phyloP scores from a whole-genome alignment of 768 basidiomycete genomes.

The Amanita molliuscula region DNA sequence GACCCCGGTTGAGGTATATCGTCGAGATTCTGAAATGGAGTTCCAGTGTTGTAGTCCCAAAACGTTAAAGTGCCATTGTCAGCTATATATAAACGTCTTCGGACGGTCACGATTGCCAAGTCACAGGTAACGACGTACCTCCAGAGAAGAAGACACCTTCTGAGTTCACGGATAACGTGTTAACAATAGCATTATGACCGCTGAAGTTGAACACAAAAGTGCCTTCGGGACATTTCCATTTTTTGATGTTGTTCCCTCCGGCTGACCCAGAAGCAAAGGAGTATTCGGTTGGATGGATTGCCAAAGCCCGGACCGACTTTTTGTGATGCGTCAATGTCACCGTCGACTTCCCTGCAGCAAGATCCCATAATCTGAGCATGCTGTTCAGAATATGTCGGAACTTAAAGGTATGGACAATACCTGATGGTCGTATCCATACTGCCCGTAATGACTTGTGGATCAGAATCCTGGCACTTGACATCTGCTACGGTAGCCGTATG shows the following conservation, averaged over 20 bases:
- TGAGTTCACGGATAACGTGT: slow-evolving; percentile 85
- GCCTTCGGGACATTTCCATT: slow-evolving; percentile 98
- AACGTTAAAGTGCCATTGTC: slow-evolving; percentile 88
- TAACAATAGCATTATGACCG: slow-evolving; percentile 97
- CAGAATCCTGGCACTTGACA: slow-evolving; percentile 93
- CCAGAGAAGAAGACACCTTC: slow-evolving; percentile 98
- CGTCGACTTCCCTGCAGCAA: slow-evolving; percentile 96
- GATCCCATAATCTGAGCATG: slow-evolving; percentile 75
- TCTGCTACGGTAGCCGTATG: slow-evolving; percentile 95
- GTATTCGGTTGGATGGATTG: slow-evolving; percentile 95
- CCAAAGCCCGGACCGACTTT: slow-evolving; percentile 89
- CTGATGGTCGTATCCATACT: slow-evolving; percentile 97
- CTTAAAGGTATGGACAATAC: slow-evolving; percentile 24
- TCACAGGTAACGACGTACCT: slow-evolving; percentile 36
- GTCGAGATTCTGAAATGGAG: slow-evolving; percentile 89
- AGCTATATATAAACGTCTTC: slow-evolving; percentile 2
- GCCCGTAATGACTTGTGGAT: slow-evolving; percentile 96
- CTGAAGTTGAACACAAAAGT: slow-evolving; percentile 92
- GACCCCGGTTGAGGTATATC: slow-evolving; percentile 97
- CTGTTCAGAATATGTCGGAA: not conserved
- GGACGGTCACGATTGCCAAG: not conserved
- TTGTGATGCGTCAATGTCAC: slow-evolving; percentile 98
- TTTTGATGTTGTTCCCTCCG: slow-evolving; percentile 99
- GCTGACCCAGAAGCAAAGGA: slow-evolving; percentile 93
- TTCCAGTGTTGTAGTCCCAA: slow-evolving; percentile 94